Conservation (phyloP, 2,329 filamentous ascomycete species). For the Talaromyces atroroseus region DNA sequence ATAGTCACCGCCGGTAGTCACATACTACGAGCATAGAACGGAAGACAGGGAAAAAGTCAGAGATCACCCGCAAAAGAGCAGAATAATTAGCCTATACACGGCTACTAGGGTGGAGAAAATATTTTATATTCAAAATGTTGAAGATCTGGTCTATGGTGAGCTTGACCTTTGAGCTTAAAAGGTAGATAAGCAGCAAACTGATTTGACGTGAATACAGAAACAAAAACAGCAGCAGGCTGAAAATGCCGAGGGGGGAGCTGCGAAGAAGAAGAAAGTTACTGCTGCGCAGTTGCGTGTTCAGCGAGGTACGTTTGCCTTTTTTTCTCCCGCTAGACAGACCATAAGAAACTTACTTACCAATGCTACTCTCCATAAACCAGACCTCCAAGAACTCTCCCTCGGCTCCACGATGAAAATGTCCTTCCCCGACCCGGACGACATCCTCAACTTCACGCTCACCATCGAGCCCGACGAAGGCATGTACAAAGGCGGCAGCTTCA, state of each 20-base stretch:
- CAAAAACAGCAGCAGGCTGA: slow-evolving; percentile 97
- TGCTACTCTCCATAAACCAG: slow-evolving; percentile 13
- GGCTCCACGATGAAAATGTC: slow-evolving; percentile 52
- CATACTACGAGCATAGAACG: too few species aligned
- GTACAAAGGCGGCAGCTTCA: slow-evolving; percentile 84
- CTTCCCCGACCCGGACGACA: slow-evolving; percentile 55
- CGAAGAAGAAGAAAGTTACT: slow-evolving; percentile 98
- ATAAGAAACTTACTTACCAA: too few species aligned
- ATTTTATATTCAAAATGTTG: slow-evolving; percentile 64
- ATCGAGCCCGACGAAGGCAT: slow-evolving; percentile 55
- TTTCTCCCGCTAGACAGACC: background rate
- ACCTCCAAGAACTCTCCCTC: slow-evolving; percentile 47
- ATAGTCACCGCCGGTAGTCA: too few species aligned
- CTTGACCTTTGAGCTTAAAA: background rate
- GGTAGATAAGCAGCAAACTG: slow-evolving; percentile 17
- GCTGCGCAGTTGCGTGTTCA: slow-evolving; percentile 92
- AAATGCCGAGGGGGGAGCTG: slow-evolving; percentile 74
- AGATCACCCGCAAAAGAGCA: too few species aligned
- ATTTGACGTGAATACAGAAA: slow-evolving; percentile 24
- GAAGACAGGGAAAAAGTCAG: too few species aligned
- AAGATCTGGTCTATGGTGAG: slow-evolving; percentile 99
- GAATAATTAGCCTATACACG: too few species aligned
- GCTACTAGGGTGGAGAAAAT: slow-evolving; percentile 6
- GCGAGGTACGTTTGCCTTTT: slow-evolving; percentile 63
- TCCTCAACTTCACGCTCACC: slow-evolving; percentile 49